phyloP scores from a whole-genome alignment of 169 alveolate genomes.

The Cryptosporidium sp. region DNA sequence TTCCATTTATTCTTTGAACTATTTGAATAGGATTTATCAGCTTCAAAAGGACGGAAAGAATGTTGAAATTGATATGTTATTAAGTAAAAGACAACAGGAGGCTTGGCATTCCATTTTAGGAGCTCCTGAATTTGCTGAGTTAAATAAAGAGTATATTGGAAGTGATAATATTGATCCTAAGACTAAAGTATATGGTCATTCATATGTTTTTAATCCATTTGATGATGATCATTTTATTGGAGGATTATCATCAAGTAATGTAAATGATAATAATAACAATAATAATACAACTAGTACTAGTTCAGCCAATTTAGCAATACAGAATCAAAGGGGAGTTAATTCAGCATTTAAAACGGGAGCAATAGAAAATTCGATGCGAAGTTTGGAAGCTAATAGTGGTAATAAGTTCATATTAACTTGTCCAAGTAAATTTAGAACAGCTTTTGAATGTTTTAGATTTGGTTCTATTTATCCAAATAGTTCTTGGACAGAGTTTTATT shows the following conservation, averaged over 20 bases:
- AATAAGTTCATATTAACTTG: conserved; percentile 40
- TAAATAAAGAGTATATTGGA: conserved; percentile 51
- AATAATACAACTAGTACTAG: too few relatives aligned
- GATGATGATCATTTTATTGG: not conserved
- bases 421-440: conserved; percentile 56
- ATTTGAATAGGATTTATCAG: conserved; percentile 48
- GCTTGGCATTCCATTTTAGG: conserved; percentile 67
- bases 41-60: conserved; percentile 55
- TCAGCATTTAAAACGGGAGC: not conserved
- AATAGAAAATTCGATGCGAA: not conserved
- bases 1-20: conserved; percentile 49
- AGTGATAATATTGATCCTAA: conserved; percentile 41
- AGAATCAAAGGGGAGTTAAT: not conserved
- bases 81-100: conserved; percentile 25
- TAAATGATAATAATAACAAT: not conserved
- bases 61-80: conserved; percentile 63
- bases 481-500: conserved; percentile 62
- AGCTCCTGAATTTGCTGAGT: conserved; percentile 67
- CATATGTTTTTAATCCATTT: conserved; percentile 20
- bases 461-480: conserved; percentile 66
- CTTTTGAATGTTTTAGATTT: conserved; percentile 65
- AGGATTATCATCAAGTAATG: not conserved
- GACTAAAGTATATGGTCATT: conserved; percentile 52
- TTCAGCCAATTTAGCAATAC: not conserved
- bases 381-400: not conserved